Evolutionary conservation across 140 eudicot genomes (phyloP), one percentile per base, ranked within the genome.

Genomic region (Senecio squalidus): DNA sequence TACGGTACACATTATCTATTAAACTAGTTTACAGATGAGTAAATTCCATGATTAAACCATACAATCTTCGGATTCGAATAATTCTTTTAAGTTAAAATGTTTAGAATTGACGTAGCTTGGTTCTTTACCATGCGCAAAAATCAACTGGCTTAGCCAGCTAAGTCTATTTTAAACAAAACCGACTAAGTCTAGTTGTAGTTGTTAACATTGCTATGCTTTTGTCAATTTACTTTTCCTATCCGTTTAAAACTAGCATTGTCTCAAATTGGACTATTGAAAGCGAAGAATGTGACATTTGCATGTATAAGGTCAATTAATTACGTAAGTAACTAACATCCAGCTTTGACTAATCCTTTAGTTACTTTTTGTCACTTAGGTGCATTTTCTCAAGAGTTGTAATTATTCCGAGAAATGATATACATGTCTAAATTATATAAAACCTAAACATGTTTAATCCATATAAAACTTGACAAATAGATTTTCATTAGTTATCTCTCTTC

Each of bases 191-290:
- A 66, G 23, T 27, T 54, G 34, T 25, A n/a, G n/a, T n/a, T n/a
- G n/a, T n/a, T 54, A 39, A 20, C 18, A 2, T 36, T 8, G 65
- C 9, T 25, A 9, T 46, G 28, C 27, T 18, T 46, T 46, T 23
- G 54, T 21, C 26, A 26, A 15, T n/a, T 27, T 7, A 22, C 55
- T 33, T 14, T 11, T 55, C 4, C 2, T 28, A 2, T 5, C 29
- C 40, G 18, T 49, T 46, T 15, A 57, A 56, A 34, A 39, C 10
- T 67, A 58, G 23, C 50, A 54, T 66, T 31, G 46, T 31, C 66
- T 50, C 39, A 31, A 30, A 45, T 46, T 34, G 57, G 18, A 68
- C 43, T 39, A 38, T 15, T 52, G 26, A 38, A 40, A 53, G 3
- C 3, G 50, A 10, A n/a, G n/a, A n/a, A n/a, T n/a, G n/a, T n/a